Evolutionary conservation across 768 basidiomycete species (phyloP).

Genomic region (Baorangia bicolor): DNA sequence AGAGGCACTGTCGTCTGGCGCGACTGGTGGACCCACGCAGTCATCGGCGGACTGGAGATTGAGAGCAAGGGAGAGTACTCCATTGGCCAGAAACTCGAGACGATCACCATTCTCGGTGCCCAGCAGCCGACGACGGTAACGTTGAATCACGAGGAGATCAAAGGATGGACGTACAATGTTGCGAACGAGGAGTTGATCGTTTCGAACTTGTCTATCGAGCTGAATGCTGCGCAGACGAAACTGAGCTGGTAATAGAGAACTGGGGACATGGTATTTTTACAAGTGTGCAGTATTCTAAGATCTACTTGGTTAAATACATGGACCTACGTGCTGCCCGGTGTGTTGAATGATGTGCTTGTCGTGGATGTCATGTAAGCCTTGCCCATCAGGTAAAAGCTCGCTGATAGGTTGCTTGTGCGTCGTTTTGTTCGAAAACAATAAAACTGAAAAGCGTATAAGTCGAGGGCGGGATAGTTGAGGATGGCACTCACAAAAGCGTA

Average conservation of each 20-base stretch:
- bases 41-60: conserved; percentile 43
- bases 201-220: conserved; percentile 36
- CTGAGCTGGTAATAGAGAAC: conserved; percentile 35
- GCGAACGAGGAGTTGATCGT: conserved; percentile 44
- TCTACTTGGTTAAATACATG: neutral
- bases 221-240: conserved; percentile 39
- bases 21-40: conserved; percentile 71
- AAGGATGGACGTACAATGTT: conserved; percentile 41
- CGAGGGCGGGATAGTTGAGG: no score
- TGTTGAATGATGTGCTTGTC: neutral
- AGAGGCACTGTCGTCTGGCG: conserved; percentile 59
- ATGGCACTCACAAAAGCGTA: no score
- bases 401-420: no score
- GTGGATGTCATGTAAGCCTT: no score
- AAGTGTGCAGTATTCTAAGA: neutral
- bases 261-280: no score
- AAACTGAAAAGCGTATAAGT: no score
- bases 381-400: neutral
- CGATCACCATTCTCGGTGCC: conserved; percentile 60
- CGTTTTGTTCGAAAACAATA: no score
- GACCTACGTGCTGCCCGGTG: neutral
- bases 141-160: conserved; percentile 36
- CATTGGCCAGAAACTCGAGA: conserved; percentile 46
- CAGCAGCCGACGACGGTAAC: conserved; percentile 40
- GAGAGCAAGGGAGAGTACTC: conserved; percentile 27